Evolutionary conservation across 2,329 filamentous ascomycete species (phyloP), one percentile per base, ranked within the genome.

Genomic region (Fusarium transvaalense): DNA sequence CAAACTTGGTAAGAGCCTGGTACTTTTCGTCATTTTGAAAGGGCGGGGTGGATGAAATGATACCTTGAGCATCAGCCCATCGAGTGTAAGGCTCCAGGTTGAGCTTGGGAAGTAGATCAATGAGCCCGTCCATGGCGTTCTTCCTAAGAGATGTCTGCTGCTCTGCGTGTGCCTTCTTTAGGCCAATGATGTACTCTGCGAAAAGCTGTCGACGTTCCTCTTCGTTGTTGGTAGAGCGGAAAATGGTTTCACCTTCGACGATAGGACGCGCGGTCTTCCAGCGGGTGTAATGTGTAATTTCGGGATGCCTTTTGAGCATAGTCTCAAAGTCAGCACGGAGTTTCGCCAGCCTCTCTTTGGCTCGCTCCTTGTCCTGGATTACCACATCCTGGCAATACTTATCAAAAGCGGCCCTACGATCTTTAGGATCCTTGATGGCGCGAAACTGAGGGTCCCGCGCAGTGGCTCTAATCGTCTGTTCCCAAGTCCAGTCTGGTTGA

Each of bases 261-360:
- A 97, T 97, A 12, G 94, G 93, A 50, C 93, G 90, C 54, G 95
- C 96, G 17, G 93, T 97, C 86, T 94, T 97, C 96, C 96, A 99
- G 65, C 94, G 91, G 41, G 95, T 97, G 79, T 97, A 97, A 78
- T 97, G 89, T 79, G 94, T 96, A 80, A 99, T 98, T 80, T 99
- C 96, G 64, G 94, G 94, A 79, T 99, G 95, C 71, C 94, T 94
- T 81, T 91, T 93, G 71, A 99, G 87, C 96, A 99, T 99, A 56
- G 91, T 94, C 72, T 92, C 91, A 80, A 99, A 99, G 84, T 98
- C 96, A 79, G 92, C 87, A 75, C 94, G 92, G 76, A 98, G 86
- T 83, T 97, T 98, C 74, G 92, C 86, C 79, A 97, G 86, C 77
- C 96, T 91, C 81, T 98, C 95, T 80, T 97, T 95, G 76, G 94